Conservation (phyloP, 1,284 basidiomycete species). For the Schizopora paradoxa region DNA sequence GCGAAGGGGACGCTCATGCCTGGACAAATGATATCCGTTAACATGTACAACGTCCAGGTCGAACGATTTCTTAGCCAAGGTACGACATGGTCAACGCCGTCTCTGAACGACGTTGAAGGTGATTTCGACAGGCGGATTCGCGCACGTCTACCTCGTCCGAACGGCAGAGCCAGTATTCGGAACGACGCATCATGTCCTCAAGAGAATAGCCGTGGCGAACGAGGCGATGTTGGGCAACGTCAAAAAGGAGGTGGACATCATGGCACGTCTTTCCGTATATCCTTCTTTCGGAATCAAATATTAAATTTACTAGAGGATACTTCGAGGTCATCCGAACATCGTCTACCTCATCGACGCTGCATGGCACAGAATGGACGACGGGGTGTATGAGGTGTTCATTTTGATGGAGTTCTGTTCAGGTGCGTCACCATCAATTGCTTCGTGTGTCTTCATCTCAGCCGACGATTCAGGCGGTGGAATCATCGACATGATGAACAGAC, state of each 20-base stretch:
- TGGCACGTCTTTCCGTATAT: conserved; percentile 58
- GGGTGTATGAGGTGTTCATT: conserved; percentile 94
- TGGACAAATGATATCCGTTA: conserved; percentile 88
- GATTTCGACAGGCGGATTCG: conserved; percentile 82
- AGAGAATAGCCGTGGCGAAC: conserved; percentile 91
- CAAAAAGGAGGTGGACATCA: conserved; percentile 96
- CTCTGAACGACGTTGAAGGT: background rate
- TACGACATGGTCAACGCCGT: conserved; percentile 25
- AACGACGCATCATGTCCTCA: conserved; percentile 93
- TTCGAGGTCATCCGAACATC: conserved; percentile 88
- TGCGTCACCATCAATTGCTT: conserved; percentile 25
- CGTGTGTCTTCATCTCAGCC: conserved; percentile 10
- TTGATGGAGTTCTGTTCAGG: conserved; percentile 95
- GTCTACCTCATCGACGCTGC: conserved; percentile 94
- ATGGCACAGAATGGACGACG: conserved; percentile 77
- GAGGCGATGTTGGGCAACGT: conserved; percentile 91
- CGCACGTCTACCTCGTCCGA: conserved; percentile 94
- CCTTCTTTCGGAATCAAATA: conserved; percentile 24
- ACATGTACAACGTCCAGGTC: conserved; percentile 83
- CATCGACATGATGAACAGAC: conserved; percentile 98
- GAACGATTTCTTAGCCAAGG: conserved; percentile 93
- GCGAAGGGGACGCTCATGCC: conserved; percentile 64
- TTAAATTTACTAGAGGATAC: conserved; percentile 54
- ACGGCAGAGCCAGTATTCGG: conserved; percentile 83
- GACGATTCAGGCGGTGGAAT: conserved; percentile 91